These are phyloP conservation scores for Artomyces pyxidatus DNA, from an alignment of 768 basidiomycete species.

Conservation along the genomic window DNA sequence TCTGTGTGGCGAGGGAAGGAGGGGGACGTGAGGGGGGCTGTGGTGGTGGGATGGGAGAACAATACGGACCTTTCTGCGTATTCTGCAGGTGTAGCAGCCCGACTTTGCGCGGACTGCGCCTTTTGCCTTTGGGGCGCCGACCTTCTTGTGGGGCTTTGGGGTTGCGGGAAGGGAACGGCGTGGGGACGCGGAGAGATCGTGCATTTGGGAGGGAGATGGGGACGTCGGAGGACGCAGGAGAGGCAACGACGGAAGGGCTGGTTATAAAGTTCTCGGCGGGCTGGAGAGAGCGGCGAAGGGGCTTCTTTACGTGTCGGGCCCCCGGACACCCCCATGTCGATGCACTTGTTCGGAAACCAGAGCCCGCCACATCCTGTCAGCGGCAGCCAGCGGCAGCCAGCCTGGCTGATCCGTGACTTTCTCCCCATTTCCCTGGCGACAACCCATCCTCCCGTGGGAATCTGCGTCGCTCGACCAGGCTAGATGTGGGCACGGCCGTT, in stretches of 20 bases:
- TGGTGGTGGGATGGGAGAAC: slow-evolving; percentile 9
- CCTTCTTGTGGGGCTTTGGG: slow-evolving; percentile 35
- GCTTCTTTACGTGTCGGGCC: slow-evolving; percentile 9
- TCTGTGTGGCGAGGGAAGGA: slow-evolving; percentile 34
- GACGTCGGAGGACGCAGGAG: slow-evolving; percentile 15
- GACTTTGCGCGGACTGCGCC: slow-evolving; percentile 81
- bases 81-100: slow-evolving; percentile 84
- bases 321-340: slow-evolving; percentile 4
- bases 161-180: slow-evolving; percentile 22
- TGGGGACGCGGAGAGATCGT: slow-evolving; percentile 26
- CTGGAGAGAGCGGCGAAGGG: neutral
- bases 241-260: slow-evolving; percentile 3
- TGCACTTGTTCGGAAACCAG: neutral
- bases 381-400: too few species aligned
- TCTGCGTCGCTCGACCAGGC: too few species aligned
- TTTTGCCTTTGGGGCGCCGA: slow-evolving; percentile 64
- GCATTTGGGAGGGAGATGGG: slow-evolving; percentile 20
- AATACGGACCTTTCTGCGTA: slow-evolving; percentile 65
- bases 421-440: too few species aligned
- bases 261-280: too few species aligned
- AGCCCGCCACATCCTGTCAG: too few species aligned
- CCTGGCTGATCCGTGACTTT: too few species aligned
- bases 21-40: slow-evolving; percentile 15
- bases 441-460: too few species aligned
- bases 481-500: too few species aligned